Evolutionary conservation across 768 basidiomycete species (phyloP).

Genomic region (Hirschioporus abietinus): DNA sequence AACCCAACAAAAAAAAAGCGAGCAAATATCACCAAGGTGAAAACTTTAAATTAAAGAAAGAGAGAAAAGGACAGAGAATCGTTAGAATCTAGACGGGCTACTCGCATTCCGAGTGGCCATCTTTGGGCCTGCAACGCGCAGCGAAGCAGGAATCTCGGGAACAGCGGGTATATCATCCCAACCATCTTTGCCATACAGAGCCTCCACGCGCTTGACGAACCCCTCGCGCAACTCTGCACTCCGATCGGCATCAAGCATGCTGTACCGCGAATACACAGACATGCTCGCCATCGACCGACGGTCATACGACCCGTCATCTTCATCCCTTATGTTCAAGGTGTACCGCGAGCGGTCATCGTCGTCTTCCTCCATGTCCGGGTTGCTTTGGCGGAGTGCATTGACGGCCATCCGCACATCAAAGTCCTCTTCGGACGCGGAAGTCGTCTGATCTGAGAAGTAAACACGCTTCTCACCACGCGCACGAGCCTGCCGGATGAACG

Average conservation of each 20-base stretch:
- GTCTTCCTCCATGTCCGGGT: background rate
- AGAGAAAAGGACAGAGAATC: too few species aligned
- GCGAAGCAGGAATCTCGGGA: conserved; percentile 29
- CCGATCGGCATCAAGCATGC: conserved; percentile 48
- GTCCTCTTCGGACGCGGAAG: background rate
- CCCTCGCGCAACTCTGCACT: conserved; percentile 44
- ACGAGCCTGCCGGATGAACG: background rate
- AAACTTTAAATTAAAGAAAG: background rate
- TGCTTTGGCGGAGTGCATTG: background rate
- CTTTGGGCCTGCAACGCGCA: background rate
- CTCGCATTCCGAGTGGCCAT: background rate
- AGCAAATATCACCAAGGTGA: background rate
- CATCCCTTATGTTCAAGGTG: conserved; percentile 21
- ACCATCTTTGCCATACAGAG: conserved; percentile 40
- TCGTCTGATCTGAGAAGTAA: background rate
- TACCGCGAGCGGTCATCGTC: conserved; percentile 21
- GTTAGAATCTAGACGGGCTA: background rate
- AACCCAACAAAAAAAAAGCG: background rate
- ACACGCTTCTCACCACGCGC: background rate
- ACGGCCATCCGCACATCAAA: background rate
- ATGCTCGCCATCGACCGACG: conserved; percentile 36
- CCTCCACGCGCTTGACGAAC: conserved; percentile 48
- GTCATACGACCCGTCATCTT: conserved; percentile 23
- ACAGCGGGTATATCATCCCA: conserved; percentile 39
- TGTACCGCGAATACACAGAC: conserved; percentile 45